These are phyloP conservation scores for Amphibolis antarctica DNA, from an alignment of 106 monocot genomes.

Conservation along the genomic window DNA sequence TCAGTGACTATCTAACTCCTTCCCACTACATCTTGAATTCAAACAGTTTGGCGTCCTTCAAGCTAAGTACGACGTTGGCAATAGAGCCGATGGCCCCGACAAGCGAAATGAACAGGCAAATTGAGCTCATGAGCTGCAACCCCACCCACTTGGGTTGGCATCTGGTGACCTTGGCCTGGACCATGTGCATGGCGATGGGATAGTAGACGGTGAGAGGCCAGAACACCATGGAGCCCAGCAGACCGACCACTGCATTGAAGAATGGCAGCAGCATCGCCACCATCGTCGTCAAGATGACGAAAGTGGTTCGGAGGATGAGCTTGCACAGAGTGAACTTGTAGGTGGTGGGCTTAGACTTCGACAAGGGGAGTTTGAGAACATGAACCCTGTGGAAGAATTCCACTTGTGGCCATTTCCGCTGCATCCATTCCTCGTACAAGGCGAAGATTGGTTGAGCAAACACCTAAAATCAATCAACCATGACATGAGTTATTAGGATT, in stretches of 20 bases:
- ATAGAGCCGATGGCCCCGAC: constrained; percentile 47
- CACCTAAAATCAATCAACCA: constrained; percentile 32
- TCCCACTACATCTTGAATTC: constrained; percentile 25
- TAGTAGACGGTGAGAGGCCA: constrained; percentile 67
- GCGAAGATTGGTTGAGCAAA: constrained; percentile 64
- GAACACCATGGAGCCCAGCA: constrained; percentile 58
- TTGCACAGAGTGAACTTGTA: constrained; percentile 49
- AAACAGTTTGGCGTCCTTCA: constrained; percentile 41
- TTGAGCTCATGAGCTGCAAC: constrained; percentile 34
- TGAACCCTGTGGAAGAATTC: constrained; percentile 43
- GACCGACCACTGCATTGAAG: constrained; percentile 59
- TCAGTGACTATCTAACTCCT: too few relatives aligned
- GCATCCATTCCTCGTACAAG: constrained; percentile 48
- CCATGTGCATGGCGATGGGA: constrained; percentile 39
- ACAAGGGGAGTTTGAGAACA: constrained; percentile 27
- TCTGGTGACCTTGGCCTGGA: constrained; percentile 32
- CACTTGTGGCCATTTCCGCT: constrained; percentile 33
- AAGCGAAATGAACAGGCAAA: constrained; percentile 36
- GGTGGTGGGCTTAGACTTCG: constrained; percentile 10
- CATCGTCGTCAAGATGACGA: constrained; percentile 47
- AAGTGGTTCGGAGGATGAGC: constrained; percentile 38
- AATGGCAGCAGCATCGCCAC: constrained; percentile 63
- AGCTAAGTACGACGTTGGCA: constrained; percentile 33
- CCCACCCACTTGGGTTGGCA: constrained; percentile 33
- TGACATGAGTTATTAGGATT: too few relatives aligned